These are phyloP conservation scores for Neonectria sp. DNA, from an alignment of 2,329 filamentous ascomycete species.

Conservation along the genomic window DNA sequence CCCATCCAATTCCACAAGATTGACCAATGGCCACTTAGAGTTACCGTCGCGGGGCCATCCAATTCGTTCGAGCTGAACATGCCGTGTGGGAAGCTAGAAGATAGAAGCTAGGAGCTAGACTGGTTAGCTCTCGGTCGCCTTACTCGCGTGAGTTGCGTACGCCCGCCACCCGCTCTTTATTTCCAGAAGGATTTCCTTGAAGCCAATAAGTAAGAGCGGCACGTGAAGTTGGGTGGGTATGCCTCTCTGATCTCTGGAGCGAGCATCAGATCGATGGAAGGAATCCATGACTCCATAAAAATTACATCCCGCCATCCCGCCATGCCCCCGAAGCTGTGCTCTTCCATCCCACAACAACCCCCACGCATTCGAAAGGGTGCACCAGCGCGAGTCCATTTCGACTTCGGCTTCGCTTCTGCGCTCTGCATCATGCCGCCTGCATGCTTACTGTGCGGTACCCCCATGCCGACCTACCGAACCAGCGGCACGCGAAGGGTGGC, in stretches of 20 bases:
- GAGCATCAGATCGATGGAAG: background rate
- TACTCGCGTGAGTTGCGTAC: conserved; percentile 21
- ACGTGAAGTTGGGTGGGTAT: background rate
- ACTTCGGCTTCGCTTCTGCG: background rate
- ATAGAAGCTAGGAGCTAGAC: conserved; percentile 13
- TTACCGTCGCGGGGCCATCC: background rate
- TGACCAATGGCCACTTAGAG: conserved; percentile 3
- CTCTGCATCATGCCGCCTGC: conserved; percentile 17
- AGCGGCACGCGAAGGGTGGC: no score
- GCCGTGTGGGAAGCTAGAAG: conserved; percentile 10
- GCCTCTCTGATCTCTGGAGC: background rate
- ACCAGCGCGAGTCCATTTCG: background rate
- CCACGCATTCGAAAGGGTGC: conserved; percentile 9
- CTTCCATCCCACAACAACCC: conserved; percentile 6
- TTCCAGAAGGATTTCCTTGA: background rate
- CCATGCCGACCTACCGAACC: background rate
- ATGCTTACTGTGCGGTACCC: conserved; percentile 10
- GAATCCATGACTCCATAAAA: background rate
- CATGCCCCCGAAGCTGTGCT: background rate
- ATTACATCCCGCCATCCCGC: background rate
- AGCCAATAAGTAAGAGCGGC: background rate
- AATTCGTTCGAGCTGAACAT: conserved; percentile 7
- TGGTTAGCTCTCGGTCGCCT: conserved; percentile 3
- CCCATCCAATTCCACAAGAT: background rate
- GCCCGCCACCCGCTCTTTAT: background rate